Evolutionary conservation across 139 green algal species (phyloP).

Genomic region (Bryopsis sp.): DNA sequence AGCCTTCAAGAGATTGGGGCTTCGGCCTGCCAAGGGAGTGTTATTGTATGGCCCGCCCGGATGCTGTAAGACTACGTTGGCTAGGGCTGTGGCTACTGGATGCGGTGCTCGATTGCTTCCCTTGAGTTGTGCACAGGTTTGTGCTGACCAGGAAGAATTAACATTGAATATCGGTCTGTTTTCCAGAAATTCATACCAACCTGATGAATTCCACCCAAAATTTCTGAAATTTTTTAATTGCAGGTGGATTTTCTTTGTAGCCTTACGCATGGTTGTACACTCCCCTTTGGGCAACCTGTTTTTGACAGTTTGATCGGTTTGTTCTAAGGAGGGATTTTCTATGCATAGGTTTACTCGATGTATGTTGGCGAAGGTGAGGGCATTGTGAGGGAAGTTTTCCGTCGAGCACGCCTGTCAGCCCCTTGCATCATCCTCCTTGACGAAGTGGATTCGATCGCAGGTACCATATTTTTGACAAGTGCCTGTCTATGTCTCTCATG

Average conservation of each 20-base stretch:
- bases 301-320: too few relatives aligned
- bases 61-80: constrained; percentile 82
- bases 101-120: constrained; percentile 60
- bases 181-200: too few relatives aligned
- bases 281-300: too few relatives aligned
- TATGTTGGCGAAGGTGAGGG: constrained; percentile 84
- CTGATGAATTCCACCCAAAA: not conserved
- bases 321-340: too few relatives aligned
- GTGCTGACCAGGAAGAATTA: too few relatives aligned
- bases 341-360: constrained; percentile 65
- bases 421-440: constrained; percentile 82
- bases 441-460: constrained; percentile 72
- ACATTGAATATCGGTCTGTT: too few relatives aligned
- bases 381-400: constrained; percentile 59
- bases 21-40: constrained; percentile 59
- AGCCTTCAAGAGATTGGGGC: constrained; percentile 60
- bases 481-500: constrained; percentile 77
- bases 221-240: not conserved
- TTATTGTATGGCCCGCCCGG: constrained; percentile 80
- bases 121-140: constrained; percentile 46
- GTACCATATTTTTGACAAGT: constrained; percentile 68
- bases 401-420: constrained; percentile 47
- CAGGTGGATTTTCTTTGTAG: too few relatives aligned
- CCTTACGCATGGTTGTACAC: too few relatives aligned
- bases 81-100: constrained; percentile 55